These are phyloP conservation scores for Chalciporus sp. DNA, from an alignment of 1,284 basidiomycete genomes.

Conservation along the genomic window DNA sequence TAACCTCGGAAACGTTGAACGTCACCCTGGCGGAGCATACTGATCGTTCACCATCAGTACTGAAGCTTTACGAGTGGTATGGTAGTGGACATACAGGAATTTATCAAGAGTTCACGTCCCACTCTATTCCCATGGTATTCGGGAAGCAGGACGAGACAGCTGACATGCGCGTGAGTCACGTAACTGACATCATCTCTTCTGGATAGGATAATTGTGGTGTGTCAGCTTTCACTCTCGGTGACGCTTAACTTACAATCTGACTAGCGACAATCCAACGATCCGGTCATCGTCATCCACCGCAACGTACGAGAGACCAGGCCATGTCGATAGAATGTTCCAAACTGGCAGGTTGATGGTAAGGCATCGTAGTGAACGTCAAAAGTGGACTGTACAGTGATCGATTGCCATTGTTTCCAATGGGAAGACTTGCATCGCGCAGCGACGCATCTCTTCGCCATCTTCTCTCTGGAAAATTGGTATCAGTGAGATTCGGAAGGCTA, in stretches of 20 bases:
- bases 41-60: background rate
- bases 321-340: background rate
- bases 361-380: background rate
- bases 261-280: slow-evolving; percentile 13
- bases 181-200: slow-evolving; percentile 6
- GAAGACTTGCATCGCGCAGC: background rate
- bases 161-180: slow-evolving; percentile 7
- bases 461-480: background rate
- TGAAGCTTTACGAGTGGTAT: background rate
- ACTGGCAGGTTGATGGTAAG: background rate
- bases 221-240: background rate
- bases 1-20: slow-evolving; percentile 6
- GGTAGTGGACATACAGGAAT: slow-evolving; percentile 2
- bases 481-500: background rate
- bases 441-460: slow-evolving; percentile 2
- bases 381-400: slow-evolving; percentile 1
- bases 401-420: background rate
- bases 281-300: slow-evolving; percentile 2
- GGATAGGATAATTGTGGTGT: background rate
- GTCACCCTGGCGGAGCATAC: slow-evolving; percentile 4
- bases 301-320: slow-evolving; percentile 11
- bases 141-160: slow-evolving; percentile 6
- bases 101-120: slow-evolving; percentile 4
- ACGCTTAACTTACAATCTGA: slow-evolving; percentile 8
- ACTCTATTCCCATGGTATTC: slow-evolving; percentile 9